Percentiles rank a stretch among this genome's conserved stretches.
phyloP scores from a whole-genome alignment of 2,329 filamentous ascomycete species.

The Aspergillus arachidicola region DNA sequence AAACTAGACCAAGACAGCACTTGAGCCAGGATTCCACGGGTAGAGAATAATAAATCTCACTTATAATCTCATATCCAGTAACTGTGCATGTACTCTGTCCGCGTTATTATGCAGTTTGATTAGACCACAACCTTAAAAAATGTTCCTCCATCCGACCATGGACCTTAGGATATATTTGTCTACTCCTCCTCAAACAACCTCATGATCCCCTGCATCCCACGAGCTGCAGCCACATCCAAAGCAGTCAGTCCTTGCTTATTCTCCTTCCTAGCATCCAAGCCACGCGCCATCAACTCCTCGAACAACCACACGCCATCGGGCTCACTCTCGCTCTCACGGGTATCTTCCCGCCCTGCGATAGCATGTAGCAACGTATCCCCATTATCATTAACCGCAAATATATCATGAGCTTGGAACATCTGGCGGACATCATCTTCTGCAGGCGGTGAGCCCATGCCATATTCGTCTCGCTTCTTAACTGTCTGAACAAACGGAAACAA shows the following conservation, averaged over 20 bases:
- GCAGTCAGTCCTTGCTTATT: constrained; percentile 16
- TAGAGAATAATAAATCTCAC: no score
- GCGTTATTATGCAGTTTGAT: no score
- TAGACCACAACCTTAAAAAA: not conserved
- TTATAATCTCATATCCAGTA: no score
- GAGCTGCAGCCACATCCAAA: not conserved
- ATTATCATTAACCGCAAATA: constrained; percentile 6
- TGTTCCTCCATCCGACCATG: not conserved
- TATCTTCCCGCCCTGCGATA: constrained; percentile 1
- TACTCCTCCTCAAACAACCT: not conserved
- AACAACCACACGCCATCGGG: constrained; percentile 7
- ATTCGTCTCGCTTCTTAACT: not conserved
- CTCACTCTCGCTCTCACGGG: not conserved
- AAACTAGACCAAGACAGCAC: no score
- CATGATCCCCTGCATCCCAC: not conserved
- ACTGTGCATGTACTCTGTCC: no score
- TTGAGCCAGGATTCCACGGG: no score
- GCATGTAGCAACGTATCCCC: constrained; percentile 14
- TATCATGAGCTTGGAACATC: constrained; percentile 7
- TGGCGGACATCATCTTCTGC: not conserved
- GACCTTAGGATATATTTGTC: not conserved
- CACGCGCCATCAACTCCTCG: constrained; percentile 1
- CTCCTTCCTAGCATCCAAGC: constrained; percentile 11
- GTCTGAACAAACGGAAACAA: not conserved
- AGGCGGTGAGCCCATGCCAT: not conserved